These are phyloP conservation scores for Exophiala spinifera DNA, from an alignment of 2,329 filamentous ascomycete species.

Conservation along the genomic window DNA sequence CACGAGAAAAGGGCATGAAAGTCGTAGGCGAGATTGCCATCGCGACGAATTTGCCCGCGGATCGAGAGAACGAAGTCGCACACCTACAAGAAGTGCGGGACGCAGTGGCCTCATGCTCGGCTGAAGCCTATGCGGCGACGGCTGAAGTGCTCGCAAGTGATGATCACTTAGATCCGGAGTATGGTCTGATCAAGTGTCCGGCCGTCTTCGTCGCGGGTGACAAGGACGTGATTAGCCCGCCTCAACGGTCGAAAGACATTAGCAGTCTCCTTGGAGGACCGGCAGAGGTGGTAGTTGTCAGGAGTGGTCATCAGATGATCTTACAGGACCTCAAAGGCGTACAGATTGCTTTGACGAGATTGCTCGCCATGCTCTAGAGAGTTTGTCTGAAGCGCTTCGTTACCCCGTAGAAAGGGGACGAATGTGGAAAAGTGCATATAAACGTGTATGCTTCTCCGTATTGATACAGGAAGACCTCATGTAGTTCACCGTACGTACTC, in stretches of 20 bases:
- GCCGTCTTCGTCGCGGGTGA: conserved; percentile 34
- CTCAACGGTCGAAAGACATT: conserved; percentile 31
- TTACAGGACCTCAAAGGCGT: conserved; percentile 19
- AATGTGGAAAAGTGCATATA: too few species aligned
- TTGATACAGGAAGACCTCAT: too few species aligned
- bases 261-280: conserved; percentile 30
- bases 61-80: conserved; percentile 25
- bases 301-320: conserved; percentile 24
- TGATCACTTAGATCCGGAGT: conserved; percentile 35
- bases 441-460: too few species aligned
- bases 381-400: too few species aligned
- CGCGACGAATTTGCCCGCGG: conserved; percentile 33
- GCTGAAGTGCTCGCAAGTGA: conserved; percentile 33
- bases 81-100: conserved; percentile 28
- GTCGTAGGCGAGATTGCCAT: conserved; percentile 32
- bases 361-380: conserved; percentile 2
- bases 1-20: conserved; percentile 31
- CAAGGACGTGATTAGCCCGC: conserved; percentile 34
- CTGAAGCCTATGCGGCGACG: conserved; percentile 35
- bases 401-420: too few species aligned
- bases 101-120: conserved; percentile 33
- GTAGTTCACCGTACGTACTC: too few species aligned
- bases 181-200: conserved; percentile 33
- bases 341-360: conserved; percentile 8
- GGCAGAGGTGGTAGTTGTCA: conserved; percentile 12